Evolutionary conservation across 495 filamentous ascomycete genomes (phyloP).

Genomic region (Elasticomyces elasticus): DNA sequence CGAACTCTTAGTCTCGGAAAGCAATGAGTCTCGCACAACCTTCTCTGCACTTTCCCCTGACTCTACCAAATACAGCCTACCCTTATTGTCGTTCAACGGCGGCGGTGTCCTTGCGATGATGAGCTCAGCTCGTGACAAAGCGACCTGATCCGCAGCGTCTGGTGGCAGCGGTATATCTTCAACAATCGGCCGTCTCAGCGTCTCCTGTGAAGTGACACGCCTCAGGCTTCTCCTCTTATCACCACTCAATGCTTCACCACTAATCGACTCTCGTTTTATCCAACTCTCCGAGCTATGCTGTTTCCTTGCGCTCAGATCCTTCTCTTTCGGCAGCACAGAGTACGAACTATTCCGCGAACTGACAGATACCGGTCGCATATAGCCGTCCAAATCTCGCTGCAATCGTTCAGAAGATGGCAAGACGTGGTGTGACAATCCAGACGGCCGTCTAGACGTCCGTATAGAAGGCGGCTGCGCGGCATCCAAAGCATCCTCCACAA

Average conservation of each 20-base stretch:
- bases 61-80: slow-evolving; percentile 13
- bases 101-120: slow-evolving; percentile 14
- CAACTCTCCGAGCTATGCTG: slow-evolving; percentile 20
- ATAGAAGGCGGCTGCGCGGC: slow-evolving; percentile 75
- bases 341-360: slow-evolving; percentile 16
- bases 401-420: slow-evolving; percentile 27
- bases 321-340: slow-evolving; percentile 8
- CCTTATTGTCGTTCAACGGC: not conserved
- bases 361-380: slow-evolving; percentile 7
- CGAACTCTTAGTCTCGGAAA: slow-evolving; percentile 2
- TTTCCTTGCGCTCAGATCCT: slow-evolving; percentile 17
- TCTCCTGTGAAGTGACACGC: slow-evolving; percentile 31
- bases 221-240: slow-evolving; percentile 24
- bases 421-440: slow-evolving; percentile 58
- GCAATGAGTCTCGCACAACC: slow-evolving; percentile 2
- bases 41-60: slow-evolving; percentile 9
- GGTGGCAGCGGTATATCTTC: not conserved
- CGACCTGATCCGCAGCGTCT: not conserved
- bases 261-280: slow-evolving; percentile 7
- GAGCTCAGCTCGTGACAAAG: slow-evolving; percentile 14
- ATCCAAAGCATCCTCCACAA: slow-evolving; percentile 46
- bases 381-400: not conserved
- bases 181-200: not conserved
- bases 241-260: slow-evolving; percentile 22
- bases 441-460: slow-evolving; percentile 74